phyloP scores from a whole-genome alignment of 2,329 filamentous ascomycete genomes.

The Dactylellina parvicollis region DNA sequence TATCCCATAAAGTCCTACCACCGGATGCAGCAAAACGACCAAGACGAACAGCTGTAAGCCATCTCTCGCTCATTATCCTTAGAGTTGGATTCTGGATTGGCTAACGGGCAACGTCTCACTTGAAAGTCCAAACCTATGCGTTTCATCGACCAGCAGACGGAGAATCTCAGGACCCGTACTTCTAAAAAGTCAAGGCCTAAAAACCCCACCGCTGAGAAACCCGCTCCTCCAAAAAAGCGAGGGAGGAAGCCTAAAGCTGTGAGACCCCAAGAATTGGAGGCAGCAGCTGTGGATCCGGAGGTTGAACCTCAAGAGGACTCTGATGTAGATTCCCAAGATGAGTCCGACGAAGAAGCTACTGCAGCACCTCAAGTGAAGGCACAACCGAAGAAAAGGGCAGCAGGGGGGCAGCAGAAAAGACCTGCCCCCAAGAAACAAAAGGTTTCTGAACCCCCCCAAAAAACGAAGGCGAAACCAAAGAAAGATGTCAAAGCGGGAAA shows the following conservation, averaged over 20 bases:
- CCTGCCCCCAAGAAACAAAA: constrained; percentile 11
- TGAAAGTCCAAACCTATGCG: neutral
- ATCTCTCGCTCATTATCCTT: no score
- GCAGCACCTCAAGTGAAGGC: neutral
- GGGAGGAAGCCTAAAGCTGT: neutral
- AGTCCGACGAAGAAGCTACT: neutral
- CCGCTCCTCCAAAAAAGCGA: neutral
- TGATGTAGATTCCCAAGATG: neutral
- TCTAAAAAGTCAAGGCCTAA: neutral
- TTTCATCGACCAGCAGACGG: constrained; percentile 6
- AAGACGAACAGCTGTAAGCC: no score
- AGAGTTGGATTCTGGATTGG: neutral
- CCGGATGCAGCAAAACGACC: no score
- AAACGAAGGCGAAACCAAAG: neutral
- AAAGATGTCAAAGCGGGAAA: neutral
- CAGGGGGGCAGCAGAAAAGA: neutral
- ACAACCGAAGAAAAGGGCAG: constrained; percentile 3
- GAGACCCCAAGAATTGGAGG: neutral
- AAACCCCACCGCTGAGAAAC: neutral
- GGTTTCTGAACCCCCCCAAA: neutral
- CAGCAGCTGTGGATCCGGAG: neutral
- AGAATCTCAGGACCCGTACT: neutral
- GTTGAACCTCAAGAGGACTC: neutral
- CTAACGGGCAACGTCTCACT: neutral
- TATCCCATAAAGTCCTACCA: no score